phyloP scores from a whole-genome alignment of 2,329 filamentous ascomycete species.

The Seiridium cupressi region DNA sequence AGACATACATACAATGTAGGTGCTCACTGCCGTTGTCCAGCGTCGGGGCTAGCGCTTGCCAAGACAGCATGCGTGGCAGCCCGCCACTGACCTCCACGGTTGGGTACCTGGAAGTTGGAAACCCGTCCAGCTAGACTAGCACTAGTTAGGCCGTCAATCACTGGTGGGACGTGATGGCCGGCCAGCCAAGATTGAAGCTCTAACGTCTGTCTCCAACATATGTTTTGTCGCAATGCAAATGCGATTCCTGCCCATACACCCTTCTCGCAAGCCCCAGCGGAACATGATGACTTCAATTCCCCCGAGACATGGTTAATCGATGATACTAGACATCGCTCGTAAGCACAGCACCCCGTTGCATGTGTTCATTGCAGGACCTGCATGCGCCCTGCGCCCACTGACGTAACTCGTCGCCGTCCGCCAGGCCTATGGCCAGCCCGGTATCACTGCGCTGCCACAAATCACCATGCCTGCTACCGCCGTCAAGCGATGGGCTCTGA shows the following conservation, averaged over 20 bases:
- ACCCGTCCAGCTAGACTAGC: neutral
- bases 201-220: no score
- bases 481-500: conserved; percentile 32
- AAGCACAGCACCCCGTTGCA: no score
- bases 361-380: neutral
- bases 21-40: neutral
- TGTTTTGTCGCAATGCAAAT: no score
- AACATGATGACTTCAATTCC: no score
- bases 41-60: neutral
- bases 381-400: neutral
- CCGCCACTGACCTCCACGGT: neutral
- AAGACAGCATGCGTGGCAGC: neutral
- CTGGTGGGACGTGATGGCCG: no score
- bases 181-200: no score
- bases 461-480: conserved; percentile 7
- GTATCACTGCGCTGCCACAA: neutral
- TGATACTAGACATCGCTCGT: no score
- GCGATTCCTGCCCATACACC: no score
- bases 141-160: neutral
- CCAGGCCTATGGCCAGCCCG: neutral
- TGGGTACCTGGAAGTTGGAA: neutral
- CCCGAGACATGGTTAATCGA: no score
- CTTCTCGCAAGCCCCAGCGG: no score
- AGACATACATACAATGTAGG: neutral
- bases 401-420: neutral